Percentiles rank a stretch among this genome's conserved stretches.
These are phyloP conservation scores for Ascochyta fabae DNA, from an alignment of 2,329 filamentous ascomycete species.

Conservation along the genomic window DNA sequence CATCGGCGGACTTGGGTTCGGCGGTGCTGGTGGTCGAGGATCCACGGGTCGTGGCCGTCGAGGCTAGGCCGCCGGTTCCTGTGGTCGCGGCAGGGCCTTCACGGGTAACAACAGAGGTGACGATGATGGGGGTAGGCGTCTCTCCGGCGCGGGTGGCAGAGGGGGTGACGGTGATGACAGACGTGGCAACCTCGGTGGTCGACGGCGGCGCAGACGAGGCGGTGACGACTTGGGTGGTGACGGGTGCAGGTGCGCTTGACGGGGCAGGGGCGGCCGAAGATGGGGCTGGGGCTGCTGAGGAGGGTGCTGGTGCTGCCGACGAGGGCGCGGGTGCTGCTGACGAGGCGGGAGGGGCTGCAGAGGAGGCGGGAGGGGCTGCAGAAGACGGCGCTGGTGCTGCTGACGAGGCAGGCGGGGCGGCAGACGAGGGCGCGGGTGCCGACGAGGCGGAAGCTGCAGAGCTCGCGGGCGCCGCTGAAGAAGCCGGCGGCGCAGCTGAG, in stretches of 20 bases:
- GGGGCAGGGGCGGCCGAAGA: constrained; percentile 17
- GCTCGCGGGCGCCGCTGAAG: constrained; percentile 17
- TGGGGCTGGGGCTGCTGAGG: constrained; percentile 9
- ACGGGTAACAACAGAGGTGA: constrained; percentile 24
- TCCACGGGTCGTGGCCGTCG: constrained; percentile 14
- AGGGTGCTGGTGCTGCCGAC: neutral
- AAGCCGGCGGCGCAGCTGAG: constrained; percentile 13
- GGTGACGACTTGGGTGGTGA: constrained; percentile 28
- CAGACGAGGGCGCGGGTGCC: constrained; percentile 18
- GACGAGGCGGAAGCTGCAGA: constrained; percentile 18
- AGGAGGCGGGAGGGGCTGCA: constrained; percentile 10
- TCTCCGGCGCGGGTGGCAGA: constrained; percentile 26
- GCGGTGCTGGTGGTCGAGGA: constrained; percentile 19
- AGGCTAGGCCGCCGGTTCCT: constrained; percentile 16
- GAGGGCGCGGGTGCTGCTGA: constrained; percentile 15
- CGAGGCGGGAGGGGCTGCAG: constrained; percentile 20
- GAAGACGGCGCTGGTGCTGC: constrained; percentile 22
- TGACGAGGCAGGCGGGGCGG: constrained; percentile 28
- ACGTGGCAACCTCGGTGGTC: constrained; percentile 25
- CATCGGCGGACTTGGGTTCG: constrained; percentile 20
- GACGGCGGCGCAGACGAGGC: constrained; percentile 32
- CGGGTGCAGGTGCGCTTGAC: constrained; percentile 20
- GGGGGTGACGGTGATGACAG: constrained; percentile 33
- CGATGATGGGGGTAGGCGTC: constrained; percentile 25
- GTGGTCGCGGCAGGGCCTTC: constrained; percentile 13